Evolutionary conservation across 2,329 filamentous ascomycete genomes (phyloP), one percentile per base, ranked within the genome.

Genomic region (Hypoxylon sp.): DNA sequence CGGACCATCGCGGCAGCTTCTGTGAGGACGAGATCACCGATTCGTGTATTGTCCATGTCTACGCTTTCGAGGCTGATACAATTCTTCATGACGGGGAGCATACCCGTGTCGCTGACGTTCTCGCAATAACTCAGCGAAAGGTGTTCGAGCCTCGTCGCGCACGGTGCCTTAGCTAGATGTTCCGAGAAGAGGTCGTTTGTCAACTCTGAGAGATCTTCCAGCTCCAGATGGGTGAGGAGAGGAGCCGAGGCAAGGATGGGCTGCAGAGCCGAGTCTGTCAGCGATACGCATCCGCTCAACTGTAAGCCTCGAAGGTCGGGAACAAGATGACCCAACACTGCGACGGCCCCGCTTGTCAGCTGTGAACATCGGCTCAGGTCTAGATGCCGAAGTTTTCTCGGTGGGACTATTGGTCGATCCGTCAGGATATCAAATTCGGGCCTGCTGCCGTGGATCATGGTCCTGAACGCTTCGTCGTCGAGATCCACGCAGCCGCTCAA

Each of bases 101-200:
- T 89, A 53, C 94, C 94, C 0, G 81, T 78, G 70, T 98, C 95
- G 20, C 92, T 88, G 2, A 99, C 75, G 52, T 84, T 87, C 72
- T 96, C 94, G 72, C 95, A 99, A 73, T 92, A 96, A 68, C 91
- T 94, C 66, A 98, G 83, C 50, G 91, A 93, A 4, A 98, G 82
- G 70, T 97, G 92, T 64, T 89, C 83, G 5, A 99, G 80, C 18
- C 77, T 80, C 0, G 82, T 74, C 0, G 88, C 88, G 70, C 91
- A 96, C 0, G 91, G 88, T 0, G 91, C 84, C 66, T 86, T 88
- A 43, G 92, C 87, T 6, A 99, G 80, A 60, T 89, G 85, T 52
- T 92, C 83, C 0, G 82, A 83, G 2, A 97, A 78, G 0, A 92
- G 78, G 3, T 79, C 77, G 70, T 98, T 96, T 15, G 89, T 93